Evolutionary conservation across 1,284 basidiomycete genomes (phyloP).

Genomic region (Fomitopsis schrenkii): DNA sequence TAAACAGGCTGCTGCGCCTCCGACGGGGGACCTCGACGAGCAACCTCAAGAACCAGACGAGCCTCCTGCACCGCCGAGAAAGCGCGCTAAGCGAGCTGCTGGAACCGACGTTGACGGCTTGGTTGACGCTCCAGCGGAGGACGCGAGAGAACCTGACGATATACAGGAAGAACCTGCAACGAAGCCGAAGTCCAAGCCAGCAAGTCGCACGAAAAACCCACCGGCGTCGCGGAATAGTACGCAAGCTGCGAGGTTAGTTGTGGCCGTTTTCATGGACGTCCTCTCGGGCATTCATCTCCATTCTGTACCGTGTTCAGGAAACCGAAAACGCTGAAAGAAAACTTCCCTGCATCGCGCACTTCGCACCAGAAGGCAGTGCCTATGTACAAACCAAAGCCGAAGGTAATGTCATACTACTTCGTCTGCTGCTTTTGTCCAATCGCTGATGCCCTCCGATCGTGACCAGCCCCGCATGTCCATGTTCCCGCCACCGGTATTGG

Average conservation of each 20-base stretch:
- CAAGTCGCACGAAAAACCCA: neutral
- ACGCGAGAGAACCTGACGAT: neutral
- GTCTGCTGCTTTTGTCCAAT: neutral
- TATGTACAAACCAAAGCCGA: slow-evolving; percentile 17
- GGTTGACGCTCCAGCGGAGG: neutral
- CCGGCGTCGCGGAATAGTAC: neutral
- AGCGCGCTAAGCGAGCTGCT: neutral
- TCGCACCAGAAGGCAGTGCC: slow-evolving; percentile 1
- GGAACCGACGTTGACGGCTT: neutral
- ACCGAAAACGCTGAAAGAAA: neutral
- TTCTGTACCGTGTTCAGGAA: neutral
- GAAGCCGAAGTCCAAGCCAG: neutral
- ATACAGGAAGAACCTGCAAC: neutral
- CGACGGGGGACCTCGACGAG: neutral
- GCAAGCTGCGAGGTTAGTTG: neutral
- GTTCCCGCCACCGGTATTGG: slow-evolving; percentile 13
- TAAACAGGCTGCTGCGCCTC: neutral
- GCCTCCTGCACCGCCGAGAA: neutral
- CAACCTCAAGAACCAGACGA: neutral
- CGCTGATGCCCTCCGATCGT: neutral
- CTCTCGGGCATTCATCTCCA: neutral
- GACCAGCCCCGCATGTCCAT: slow-evolving; percentile 18
- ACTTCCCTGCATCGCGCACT: neutral
- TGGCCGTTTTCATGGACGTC: neutral
- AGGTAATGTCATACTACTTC: slow-evolving; percentile 7